Percentiles rank a stretch among this genome's conserved stretches.
Conservation (phyloP, 805 yeast species). For the Candida sanyiensis region DNA sequence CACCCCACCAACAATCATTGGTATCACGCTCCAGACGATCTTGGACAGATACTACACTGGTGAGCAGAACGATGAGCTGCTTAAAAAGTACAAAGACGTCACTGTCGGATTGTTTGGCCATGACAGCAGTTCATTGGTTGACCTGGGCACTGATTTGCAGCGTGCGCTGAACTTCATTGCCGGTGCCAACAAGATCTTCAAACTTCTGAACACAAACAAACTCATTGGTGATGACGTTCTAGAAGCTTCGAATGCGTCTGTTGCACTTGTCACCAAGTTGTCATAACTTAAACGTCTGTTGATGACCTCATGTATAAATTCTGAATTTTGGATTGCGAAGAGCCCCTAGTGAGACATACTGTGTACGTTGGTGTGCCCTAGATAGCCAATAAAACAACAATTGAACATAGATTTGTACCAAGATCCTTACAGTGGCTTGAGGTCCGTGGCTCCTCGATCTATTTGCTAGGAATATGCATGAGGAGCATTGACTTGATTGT, state of each 20-base stretch:
- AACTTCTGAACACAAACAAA: constrained; percentile 3
- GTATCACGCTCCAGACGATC: constrained; percentile 48
- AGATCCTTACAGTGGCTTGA: no score
- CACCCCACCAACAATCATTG: constrained; percentile 58
- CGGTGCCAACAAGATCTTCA: constrained; percentile 8
- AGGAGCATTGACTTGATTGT: no score
- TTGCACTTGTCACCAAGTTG: constrained; percentile 3
- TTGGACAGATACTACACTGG: constrained; percentile 16
- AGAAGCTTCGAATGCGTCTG: constrained; percentile 5
- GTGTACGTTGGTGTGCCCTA: no score
- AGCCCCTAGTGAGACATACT: no score
- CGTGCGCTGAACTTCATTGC: constrained; percentile 10
- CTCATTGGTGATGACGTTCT: constrained; percentile 5
- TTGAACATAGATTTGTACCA: no score
- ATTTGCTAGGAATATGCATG: no score
- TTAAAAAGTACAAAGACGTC: neutral
- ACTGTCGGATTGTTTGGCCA: constrained; percentile 5
- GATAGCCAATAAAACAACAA: no score
- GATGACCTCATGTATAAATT: no score
- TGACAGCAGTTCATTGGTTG: constrained; percentile 6
- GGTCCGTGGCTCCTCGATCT: no score
- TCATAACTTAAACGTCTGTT: neutral
- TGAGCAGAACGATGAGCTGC: constrained; percentile 1
- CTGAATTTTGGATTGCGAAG: no score
- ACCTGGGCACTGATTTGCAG: constrained; percentile 7